phyloP scores from a whole-genome alignment of 495 filamentous ascomycete species.

The Tuber umbilicatum region DNA sequence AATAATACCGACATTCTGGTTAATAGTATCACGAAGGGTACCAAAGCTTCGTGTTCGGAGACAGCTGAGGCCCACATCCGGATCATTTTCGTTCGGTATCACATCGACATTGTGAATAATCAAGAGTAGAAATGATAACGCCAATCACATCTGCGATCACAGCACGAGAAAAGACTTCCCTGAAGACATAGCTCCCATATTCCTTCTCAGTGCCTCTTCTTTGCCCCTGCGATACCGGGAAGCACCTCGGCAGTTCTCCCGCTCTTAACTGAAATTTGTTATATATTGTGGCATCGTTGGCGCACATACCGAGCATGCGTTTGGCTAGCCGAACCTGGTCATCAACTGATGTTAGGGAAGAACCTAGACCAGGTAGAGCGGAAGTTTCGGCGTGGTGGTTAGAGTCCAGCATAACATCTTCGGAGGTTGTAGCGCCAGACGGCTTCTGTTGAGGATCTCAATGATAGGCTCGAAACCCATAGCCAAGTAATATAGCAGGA shows the following conservation, averaged over 20 bases:
- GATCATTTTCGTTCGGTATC: conserved; percentile 64
- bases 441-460: conserved; percentile 75
- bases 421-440: conserved; percentile 63
- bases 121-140: conserved; percentile 46
- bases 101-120: conserved; percentile 65
- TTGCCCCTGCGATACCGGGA: conserved; percentile 70
- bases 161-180: conserved; percentile 52
- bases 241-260: conserved; percentile 64
- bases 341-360: conserved; percentile 66
- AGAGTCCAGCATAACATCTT: conserved; percentile 17
- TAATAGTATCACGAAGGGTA: conserved; percentile 63
- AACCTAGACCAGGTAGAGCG: conserved; percentile 1
- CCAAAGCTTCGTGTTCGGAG: conserved; percentile 68
- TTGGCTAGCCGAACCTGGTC: conserved; percentile 71
- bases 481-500: conserved; percentile 87
- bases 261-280: conserved; percentile 48
- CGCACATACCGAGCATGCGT: conserved; percentile 76
- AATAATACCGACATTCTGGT: conserved; percentile 77
- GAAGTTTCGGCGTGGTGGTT: neutral
- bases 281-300: conserved; percentile 27
- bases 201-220: conserved; percentile 59
- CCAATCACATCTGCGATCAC: neutral
- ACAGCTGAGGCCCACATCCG: conserved; percentile 67
- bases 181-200: conserved; percentile 74
- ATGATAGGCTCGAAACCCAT: conserved; percentile 90